Evolutionary conservation across 169 alveolate genomes (phyloP).

Genomic region (Plasmodium gallinaceum): DNA sequence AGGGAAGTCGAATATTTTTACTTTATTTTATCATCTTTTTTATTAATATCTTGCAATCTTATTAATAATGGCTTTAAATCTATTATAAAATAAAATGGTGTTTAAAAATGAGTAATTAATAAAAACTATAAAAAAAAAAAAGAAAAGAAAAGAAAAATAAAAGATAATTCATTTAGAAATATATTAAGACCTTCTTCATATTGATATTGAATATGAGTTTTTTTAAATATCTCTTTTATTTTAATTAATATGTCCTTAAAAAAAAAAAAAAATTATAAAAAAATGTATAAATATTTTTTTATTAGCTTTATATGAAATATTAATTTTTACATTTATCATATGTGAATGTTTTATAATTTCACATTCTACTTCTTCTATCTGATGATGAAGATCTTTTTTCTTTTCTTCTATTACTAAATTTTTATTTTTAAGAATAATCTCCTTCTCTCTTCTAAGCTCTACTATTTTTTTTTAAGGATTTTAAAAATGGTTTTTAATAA

Average conservation of each 20-base stretch:
- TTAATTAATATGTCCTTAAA: conserved; percentile 32
- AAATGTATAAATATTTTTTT: neutral
- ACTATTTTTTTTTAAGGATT: conserved; percentile 28
- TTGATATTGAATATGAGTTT: conserved; percentile 62
- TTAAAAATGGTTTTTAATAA: conserved; percentile 1
- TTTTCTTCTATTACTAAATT: conserved; percentile 38
- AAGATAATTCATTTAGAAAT: neutral
- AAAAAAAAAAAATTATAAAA: neutral
- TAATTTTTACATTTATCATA: conserved; percentile 55
- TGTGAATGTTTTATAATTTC: conserved; percentile 46
- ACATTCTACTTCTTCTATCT: conserved; percentile 31
- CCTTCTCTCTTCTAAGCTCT: conserved; percentile 55
- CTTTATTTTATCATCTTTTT: conserved; percentile 5
- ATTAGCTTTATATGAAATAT: neutral
- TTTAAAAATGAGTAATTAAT: neutral
- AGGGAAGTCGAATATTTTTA: no score
- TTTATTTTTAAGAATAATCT: conserved; percentile 38
- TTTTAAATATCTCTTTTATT: conserved; percentile 53
- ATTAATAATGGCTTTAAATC: conserved; percentile 64
- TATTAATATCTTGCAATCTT: conserved; percentile 36
- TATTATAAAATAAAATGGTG: conserved; percentile 7
- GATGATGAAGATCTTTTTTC: conserved; percentile 37
- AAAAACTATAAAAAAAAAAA: neutral
- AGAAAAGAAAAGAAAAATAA: neutral
- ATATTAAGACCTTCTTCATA: conserved; percentile 49